Evolutionary conservation across 2,329 filamentous ascomycete species (phyloP).

Genomic region (Penicillium verrucosum): DNA sequence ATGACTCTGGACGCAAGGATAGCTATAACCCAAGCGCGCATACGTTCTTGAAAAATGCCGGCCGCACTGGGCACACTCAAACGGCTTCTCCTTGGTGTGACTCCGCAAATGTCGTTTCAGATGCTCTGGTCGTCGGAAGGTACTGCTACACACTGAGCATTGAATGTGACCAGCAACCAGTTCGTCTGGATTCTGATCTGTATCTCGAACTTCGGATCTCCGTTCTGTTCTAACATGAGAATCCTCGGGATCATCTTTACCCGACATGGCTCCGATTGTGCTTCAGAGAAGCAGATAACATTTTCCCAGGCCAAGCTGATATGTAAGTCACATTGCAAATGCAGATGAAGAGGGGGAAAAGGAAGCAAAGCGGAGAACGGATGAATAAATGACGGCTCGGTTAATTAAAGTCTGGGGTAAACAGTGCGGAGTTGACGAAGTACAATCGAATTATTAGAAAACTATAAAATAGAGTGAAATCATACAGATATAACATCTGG

Average conservation of each 20-base stretch:
- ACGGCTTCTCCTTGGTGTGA: constrained; percentile 42
- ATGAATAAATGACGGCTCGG: constrained; percentile 8
- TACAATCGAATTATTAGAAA: neutral
- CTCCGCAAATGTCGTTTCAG: constrained; percentile 42
- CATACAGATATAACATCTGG: neutral
- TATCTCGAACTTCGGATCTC: neutral
- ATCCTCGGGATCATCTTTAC: constrained; percentile 23
- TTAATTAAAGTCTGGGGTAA: constrained; percentile 9
- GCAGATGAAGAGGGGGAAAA: constrained; percentile 6
- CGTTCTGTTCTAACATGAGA: neutral
- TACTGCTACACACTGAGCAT: constrained; percentile 38
- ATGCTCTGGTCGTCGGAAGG: constrained; percentile 41
- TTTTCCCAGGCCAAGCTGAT: neutral
- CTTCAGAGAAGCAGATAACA: constrained; percentile 48
- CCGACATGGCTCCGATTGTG: constrained; percentile 50
- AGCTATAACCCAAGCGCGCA: constrained; percentile 3
- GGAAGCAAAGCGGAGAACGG: constrained; percentile 11
- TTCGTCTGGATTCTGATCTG: constrained; percentile 9
- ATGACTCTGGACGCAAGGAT: neutral
- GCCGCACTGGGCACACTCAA: constrained; percentile 40
- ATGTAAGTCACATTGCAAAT: constrained; percentile 1
- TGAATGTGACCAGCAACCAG: constrained; percentile 23
- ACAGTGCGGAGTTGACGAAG: neutral
- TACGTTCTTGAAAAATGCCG: constrained; percentile 44
- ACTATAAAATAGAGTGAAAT: neutral